phyloP scores from a whole-genome alignment of 2,329 filamentous ascomycete species.

The Hirsutella thompsonii region DNA sequence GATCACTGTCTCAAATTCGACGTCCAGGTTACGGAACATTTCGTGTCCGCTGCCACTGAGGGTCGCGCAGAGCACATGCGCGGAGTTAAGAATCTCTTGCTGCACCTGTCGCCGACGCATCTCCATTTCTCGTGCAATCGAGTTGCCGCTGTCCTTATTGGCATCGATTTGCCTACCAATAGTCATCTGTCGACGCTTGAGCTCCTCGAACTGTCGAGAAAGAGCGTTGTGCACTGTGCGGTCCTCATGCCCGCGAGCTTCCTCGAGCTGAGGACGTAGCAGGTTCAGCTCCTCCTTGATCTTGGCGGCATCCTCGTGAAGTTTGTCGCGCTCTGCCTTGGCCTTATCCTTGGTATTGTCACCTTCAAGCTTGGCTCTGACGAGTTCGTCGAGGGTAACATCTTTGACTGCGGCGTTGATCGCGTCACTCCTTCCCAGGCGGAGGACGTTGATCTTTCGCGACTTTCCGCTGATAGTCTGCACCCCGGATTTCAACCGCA shows the following conservation, averaged over 20 bases:
- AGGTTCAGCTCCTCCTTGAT: conserved; percentile 65
- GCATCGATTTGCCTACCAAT: conserved; percentile 78
- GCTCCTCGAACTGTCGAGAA: conserved; percentile 62
- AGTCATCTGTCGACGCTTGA: conserved; percentile 60
- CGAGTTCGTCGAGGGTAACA: conserved; percentile 86
- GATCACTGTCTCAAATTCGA: conserved; percentile 97
- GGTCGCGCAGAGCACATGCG: conserved; percentile 89
- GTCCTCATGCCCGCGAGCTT: conserved; percentile 44
- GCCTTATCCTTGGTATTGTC: conserved; percentile 46
- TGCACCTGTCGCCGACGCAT: conserved; percentile 74
- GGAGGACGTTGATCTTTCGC: conserved; percentile 74
- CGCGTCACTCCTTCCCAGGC: conserved; percentile 79
- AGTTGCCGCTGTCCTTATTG: conserved; percentile 74
- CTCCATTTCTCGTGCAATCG: conserved; percentile 70
- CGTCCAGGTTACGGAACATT: conserved; percentile 86
- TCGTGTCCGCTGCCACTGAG: conserved; percentile 93
- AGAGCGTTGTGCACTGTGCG: conserved; percentile 38
- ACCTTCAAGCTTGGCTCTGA: conserved; percentile 57
- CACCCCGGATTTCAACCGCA: conserved; percentile 80
- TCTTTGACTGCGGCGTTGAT: conserved; percentile 84
- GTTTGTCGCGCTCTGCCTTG: conserved; percentile 41
- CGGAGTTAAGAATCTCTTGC: conserved; percentile 79
- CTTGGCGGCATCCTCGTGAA: conserved; percentile 51
- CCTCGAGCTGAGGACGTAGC: conserved; percentile 59
- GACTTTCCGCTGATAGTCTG: conserved; percentile 60